These are phyloP conservation scores for Yarrowia galli DNA, from an alignment of 1,139 yeast genomes.

Conservation along the genomic window DNA sequence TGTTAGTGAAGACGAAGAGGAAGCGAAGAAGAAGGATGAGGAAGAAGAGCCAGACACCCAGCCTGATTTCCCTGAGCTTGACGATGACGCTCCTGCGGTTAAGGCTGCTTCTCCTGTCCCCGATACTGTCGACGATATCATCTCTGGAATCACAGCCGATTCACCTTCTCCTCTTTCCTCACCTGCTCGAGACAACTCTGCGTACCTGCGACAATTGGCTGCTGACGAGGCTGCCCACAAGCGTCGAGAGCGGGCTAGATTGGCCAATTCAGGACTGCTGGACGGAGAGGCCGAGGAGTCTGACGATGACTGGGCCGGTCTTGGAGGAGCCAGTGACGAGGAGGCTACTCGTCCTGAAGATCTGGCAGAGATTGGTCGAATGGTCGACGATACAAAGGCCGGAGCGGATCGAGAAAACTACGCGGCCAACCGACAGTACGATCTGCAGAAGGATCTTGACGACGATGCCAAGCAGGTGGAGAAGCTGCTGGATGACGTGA, in stretches of 20 bases:
- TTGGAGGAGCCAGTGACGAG: slow-evolving; percentile 43
- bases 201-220: slow-evolving; percentile 3
- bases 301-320: slow-evolving; percentile 45
- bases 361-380: slow-evolving; percentile 19
- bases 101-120: neutral
- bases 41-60: slow-evolving; percentile 3
- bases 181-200: slow-evolving; percentile 17
- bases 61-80: slow-evolving; percentile 3
- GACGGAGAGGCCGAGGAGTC: slow-evolving; percentile 42
- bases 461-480: slow-evolving; percentile 76
- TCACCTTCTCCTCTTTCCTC: neutral
- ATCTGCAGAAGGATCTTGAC: slow-evolving; percentile 71
- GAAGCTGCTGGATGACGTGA: slow-evolving; percentile 78
- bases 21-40: neutral
- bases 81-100: neutral
- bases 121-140: neutral
- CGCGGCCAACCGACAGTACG: slow-evolving; percentile 58
- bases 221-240: slow-evolving; percentile 43
- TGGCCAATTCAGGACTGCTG: slow-evolving; percentile 42
- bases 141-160: slow-evolving; percentile 21
- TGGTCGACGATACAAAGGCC: slow-evolving; percentile 22
- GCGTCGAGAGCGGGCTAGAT: slow-evolving; percentile 45
- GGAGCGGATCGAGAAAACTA: slow-evolving; percentile 51
- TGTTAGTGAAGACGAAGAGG: slow-evolving; percentile 42
- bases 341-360: slow-evolving; percentile 39